phyloP scores from a whole-genome alignment of 2,329 filamentous ascomycete genomes.

The Penicillium sumatraense region DNA sequence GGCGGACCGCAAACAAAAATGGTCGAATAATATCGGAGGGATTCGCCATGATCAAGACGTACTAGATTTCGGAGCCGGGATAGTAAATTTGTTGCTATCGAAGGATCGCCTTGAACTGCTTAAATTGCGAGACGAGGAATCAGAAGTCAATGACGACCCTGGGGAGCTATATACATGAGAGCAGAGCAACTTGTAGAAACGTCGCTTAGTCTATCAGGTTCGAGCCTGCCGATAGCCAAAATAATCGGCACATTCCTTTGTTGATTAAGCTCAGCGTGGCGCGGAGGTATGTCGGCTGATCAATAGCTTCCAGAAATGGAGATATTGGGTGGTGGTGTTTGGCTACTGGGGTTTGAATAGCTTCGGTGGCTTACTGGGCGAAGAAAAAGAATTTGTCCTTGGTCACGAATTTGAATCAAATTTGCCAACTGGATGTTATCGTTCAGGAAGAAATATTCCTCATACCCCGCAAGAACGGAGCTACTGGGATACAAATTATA shows the following conservation, averaged over 20 bases:
- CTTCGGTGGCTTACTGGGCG: not conserved
- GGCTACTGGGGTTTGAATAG: not conserved
- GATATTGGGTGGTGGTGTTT: not conserved
- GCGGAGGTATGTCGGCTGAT: not conserved
- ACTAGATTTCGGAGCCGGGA: not conserved
- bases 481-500: not conserved
- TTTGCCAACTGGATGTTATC: not conserved
- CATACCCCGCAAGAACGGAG: not conserved
- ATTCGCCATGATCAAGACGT: not conserved
- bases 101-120: not conserved
- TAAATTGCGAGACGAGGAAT: not conserved
- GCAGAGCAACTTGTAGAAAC: not conserved
- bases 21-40: conserved; percentile 9
- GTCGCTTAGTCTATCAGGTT: not conserved
- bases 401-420: not conserved
- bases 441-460: not conserved
- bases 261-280: not conserved
- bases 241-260: not conserved
- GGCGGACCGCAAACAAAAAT: conserved; percentile 14
- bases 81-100: not conserved
- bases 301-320: not conserved
- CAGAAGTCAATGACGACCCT: not conserved
- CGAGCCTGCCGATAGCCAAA: not conserved
- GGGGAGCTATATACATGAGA: not conserved
- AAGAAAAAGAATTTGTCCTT: not conserved